Conservation (phyloP, 768 basidiomycete species). For the Collybiopsis confluens region DNA sequence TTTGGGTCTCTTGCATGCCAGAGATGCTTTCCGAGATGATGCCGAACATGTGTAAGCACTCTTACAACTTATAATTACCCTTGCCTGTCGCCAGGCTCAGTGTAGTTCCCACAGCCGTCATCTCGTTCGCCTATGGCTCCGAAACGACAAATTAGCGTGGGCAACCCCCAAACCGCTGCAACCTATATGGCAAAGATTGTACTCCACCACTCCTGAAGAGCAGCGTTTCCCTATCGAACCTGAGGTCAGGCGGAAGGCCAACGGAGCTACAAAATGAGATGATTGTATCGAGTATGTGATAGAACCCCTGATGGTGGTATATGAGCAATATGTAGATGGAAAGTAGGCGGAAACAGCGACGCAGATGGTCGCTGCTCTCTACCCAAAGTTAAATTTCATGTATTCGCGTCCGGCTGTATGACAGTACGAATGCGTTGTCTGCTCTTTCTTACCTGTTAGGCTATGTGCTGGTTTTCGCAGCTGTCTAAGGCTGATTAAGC, state of each 20-base stretch:
- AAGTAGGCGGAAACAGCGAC: too few species aligned
- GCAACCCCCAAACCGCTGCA: conserved; percentile 34
- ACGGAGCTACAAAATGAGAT: conserved; percentile 24
- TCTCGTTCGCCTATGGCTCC: conserved; percentile 40
- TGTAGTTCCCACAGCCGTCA: conserved; percentile 16
- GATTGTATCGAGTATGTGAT: not conserved
- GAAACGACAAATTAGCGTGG: conserved; percentile 46
- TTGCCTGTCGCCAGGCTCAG: not conserved
- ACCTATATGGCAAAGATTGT: conserved; percentile 33
- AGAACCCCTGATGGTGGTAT: too few species aligned
- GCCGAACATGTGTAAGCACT: conserved; percentile 35
- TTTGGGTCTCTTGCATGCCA: conserved; percentile 37
- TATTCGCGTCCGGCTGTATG: too few species aligned
- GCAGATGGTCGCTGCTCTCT: too few species aligned
- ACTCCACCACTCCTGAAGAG: conserved; percentile 34
- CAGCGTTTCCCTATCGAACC: conserved; percentile 42
- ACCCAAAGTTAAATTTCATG: too few species aligned
- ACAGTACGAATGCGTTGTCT: too few species aligned
- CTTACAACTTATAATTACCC: not conserved
- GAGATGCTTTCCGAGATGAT: conserved; percentile 40
- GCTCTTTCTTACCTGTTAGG: too few species aligned
- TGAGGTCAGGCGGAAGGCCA: conserved; percentile 35
- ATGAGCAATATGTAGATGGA: too few species aligned
- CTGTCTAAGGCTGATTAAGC: too few species aligned
- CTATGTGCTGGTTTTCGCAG: too few species aligned